Base-by-base conservation (phyloP, 1,139 yeast genomes). In the Geotrichum siamense region DNA sequence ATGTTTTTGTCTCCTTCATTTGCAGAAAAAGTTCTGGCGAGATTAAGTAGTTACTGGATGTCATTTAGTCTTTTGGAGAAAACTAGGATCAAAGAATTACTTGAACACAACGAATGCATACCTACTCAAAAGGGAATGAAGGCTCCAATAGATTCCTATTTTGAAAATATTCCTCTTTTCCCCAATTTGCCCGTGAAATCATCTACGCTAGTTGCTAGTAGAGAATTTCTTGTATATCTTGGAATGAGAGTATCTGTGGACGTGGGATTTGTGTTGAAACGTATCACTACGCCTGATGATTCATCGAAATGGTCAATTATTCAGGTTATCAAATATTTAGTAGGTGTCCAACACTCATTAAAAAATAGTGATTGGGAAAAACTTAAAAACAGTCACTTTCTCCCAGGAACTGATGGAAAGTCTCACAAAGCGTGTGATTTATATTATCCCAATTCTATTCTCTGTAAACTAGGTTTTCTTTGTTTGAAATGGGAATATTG, bases 231-330 rank as follows among this genome's bases (percentile, higher is more conserved):
- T 28, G 49, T 55, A 12, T 54, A 52, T 10, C 44, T 67, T 3
- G 70, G 70, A 1, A 53, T 67, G 21, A 59, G 71, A 26, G 64
- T 61, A 48, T 64, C 71, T 2, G 64, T 67, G 10, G 70, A 67
- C 43, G 61, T 67, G 58, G 58, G 58, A n/a, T 58, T 62, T 45
- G 69, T 68, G 8, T 52, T 67, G 43, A 55, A 63, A 25, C 55
- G 62, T 8, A 47, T 68, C 15, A 60, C 62, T 36, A 51, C 51
- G 33, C 55, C 60, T 1, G 55, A 51, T 23, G 55, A 55, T 8
- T 42, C 44, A 1, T 41, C 65, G 12, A 54, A 58, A 23, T 67
- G 71, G 70, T 55, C 65, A 1, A 59, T 65, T 2, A 51, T 47
- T 21, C 70, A 67, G 39, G 60, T 68, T 22, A 57, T 67, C 22